A percentile compares a stretch with the other conserved stretches of the same genome.
Conservation (phyloP, 2,329 filamentous ascomycete species). For the Penicillium griseofulvum region DNA sequence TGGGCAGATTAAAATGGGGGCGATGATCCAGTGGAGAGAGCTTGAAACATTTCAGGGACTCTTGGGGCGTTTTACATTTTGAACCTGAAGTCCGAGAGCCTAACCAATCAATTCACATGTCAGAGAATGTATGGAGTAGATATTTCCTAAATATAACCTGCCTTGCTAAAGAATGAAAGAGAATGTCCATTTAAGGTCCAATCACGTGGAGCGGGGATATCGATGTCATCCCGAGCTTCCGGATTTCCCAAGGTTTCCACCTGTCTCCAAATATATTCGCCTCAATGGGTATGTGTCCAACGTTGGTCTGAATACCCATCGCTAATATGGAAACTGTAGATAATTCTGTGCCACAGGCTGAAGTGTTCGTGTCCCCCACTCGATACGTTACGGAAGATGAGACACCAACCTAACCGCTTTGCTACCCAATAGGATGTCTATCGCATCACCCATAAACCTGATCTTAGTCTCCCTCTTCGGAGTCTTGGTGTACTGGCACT, state of each 20-base stretch:
- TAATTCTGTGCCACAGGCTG: conserved; percentile 29
- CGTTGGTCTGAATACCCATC: neutral
- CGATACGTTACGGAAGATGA: neutral
- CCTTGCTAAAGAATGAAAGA: neutral
- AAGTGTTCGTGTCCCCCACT: conserved; percentile 34
- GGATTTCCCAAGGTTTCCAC: neutral
- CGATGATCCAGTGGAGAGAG: conserved; percentile 19
- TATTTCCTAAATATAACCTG: neutral
- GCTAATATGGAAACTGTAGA: conserved; percentile 20
- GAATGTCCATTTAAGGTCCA: neutral
- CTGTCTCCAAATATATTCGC: neutral
- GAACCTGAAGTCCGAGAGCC: neutral
- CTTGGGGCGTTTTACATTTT: conserved; percentile 3
- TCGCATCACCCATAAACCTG: conserved; percentile 61
- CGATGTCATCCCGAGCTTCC: conserved; percentile 15
- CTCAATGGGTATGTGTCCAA: conserved; percentile 18
- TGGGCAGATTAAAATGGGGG: conserved; percentile 24
- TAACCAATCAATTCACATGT: neutral
- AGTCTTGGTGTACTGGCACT: conserved; percentile 57
- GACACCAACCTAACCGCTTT: neutral
- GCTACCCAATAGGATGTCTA: conserved; percentile 42
- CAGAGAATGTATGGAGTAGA: neutral
- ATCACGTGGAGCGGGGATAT: conserved; percentile 19
- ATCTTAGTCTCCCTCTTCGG: conserved; percentile 59
- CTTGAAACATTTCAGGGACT: conserved; percentile 13